Percentiles rank a stretch among this genome's conserved stretches.
Conservation (phyloP, 441 rosid species). For the Populus hybrid region DNA sequence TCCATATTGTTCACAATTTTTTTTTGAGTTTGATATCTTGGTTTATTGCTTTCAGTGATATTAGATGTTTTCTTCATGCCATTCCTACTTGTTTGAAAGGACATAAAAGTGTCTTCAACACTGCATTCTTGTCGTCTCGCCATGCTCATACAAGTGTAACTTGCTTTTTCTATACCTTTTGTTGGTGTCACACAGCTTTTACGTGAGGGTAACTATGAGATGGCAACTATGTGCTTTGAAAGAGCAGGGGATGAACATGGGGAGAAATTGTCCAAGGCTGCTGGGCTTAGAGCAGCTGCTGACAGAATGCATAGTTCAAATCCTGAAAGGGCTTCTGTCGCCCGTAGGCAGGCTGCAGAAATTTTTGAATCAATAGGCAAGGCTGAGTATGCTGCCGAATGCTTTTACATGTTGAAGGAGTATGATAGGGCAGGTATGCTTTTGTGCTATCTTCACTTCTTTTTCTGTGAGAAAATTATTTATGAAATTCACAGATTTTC, state of each 20-base stretch:
- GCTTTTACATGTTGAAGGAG: slow-evolving; percentile 37
- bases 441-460: background rate
- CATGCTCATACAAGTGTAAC: background rate
- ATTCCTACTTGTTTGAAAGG: background rate
- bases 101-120: background rate
- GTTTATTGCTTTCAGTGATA: background rate
- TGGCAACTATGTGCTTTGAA: slow-evolving; percentile 54
- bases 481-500: too few species aligned
- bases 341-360: slow-evolving; percentile 45
- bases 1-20: background rate
- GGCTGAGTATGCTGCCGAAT: slow-evolving; percentile 41
- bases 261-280: slow-evolving; percentile 42
- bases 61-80: background rate
- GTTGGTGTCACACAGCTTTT: slow-evolving; percentile 34
- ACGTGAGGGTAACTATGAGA: slow-evolving; percentile 39
- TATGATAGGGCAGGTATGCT: slow-evolving; percentile 44
- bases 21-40: background rate
- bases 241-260: slow-evolving; percentile 40
- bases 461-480: background rate
- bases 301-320: slow-evolving; percentile 33
- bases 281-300: slow-evolving; percentile 40
- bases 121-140: background rate
- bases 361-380: slow-evolving; percentile 43
- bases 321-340: slow-evolving; percentile 31
- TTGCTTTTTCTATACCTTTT: background rate